These are phyloP conservation scores for Geranium incanum DNA, from an alignment of 441 rosid species.

Conservation along the genomic window DNA sequence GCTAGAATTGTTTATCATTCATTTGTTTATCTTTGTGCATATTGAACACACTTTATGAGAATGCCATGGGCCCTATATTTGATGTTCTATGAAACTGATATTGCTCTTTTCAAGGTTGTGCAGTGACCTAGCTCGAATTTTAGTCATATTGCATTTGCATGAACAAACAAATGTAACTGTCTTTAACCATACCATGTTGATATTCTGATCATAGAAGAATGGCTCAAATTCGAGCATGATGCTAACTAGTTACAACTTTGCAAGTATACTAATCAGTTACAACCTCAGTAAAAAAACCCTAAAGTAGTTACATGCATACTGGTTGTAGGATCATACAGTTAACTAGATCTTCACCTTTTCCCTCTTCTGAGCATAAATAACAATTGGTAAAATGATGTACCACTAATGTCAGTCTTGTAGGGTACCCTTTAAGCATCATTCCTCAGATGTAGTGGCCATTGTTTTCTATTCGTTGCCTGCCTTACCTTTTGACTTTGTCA, in stretches of 20 bases:
- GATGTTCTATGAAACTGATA: neutral
- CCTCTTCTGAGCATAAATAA: conserved; percentile 18
- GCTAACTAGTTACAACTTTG: conserved; percentile 25
- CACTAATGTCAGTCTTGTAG: conserved; percentile 15
- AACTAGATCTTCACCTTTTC: conserved; percentile 16
- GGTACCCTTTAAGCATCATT: conserved; percentile 16
- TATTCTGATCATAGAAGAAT: conserved; percentile 24
- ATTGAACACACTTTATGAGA: no score
- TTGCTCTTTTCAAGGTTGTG: neutral
- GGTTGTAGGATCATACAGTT: conserved; percentile 22
- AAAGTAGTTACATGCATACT: conserved; percentile 21
- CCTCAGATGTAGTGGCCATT: conserved; percentile 18
- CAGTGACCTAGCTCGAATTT: conserved; percentile 3
- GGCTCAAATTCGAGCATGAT: conserved; percentile 40
- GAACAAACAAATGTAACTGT: neutral
- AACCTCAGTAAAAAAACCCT: conserved; percentile 5
- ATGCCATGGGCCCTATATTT: neutral
- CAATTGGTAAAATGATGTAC: conserved; percentile 22
- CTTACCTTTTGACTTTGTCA: conserved; percentile 35
- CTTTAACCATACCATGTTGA: conserved; percentile 6
- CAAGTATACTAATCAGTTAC: conserved; percentile 9
- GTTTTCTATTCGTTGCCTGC: conserved; percentile 20
- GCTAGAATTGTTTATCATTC: no score
- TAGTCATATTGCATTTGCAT: conserved; percentile 4
- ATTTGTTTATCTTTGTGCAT: no score